These are phyloP conservation scores for Echinosophora koreensis DNA, from an alignment of 306 rosid species.

Conservation along the genomic window DNA sequence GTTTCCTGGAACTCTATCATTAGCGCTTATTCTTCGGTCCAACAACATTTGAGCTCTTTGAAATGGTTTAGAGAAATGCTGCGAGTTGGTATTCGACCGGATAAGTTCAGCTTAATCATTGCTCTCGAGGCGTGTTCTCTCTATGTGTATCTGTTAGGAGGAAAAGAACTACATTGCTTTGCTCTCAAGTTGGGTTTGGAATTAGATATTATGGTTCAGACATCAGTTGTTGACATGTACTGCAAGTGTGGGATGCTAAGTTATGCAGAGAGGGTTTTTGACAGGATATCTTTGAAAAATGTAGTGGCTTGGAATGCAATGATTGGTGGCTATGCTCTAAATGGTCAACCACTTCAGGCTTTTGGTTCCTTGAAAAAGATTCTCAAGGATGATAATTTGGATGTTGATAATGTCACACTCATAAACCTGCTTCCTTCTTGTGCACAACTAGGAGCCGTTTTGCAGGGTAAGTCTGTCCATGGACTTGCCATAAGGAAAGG, in stretches of 20 bases:
- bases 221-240: conserved; percentile 65
- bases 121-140: conserved; percentile 61
- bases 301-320: conserved; percentile 70
- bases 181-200: conserved; percentile 56
- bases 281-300: conserved; percentile 47
- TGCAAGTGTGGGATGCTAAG: conserved; percentile 56
- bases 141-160: conserved; percentile 39
- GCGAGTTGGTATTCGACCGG: conserved; percentile 51
- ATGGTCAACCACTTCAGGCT: conserved; percentile 39
- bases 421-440: conserved; percentile 66
- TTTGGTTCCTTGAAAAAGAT: conserved; percentile 56
- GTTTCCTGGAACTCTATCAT: conserved; percentile 73
- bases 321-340: conserved; percentile 56
- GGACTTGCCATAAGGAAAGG: conserved; percentile 63
- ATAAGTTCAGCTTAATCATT: conserved; percentile 55
- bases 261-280: conserved; percentile 59
- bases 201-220: conserved; percentile 58
- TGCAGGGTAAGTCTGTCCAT: conserved; percentile 64
- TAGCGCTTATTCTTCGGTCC: conserved; percentile 52
- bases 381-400: conserved; percentile 51
- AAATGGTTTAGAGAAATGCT: conserved; percentile 57
- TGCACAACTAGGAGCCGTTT: conserved; percentile 51
- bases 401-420: conserved; percentile 56
- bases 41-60: conserved; percentile 50
- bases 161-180: conserved; percentile 61